A percentile compares a stretch with the other conserved stretches of the same genome.
Conservation (phyloP, 306 rosid genomes). For the Cucurbita pepo region DNA sequence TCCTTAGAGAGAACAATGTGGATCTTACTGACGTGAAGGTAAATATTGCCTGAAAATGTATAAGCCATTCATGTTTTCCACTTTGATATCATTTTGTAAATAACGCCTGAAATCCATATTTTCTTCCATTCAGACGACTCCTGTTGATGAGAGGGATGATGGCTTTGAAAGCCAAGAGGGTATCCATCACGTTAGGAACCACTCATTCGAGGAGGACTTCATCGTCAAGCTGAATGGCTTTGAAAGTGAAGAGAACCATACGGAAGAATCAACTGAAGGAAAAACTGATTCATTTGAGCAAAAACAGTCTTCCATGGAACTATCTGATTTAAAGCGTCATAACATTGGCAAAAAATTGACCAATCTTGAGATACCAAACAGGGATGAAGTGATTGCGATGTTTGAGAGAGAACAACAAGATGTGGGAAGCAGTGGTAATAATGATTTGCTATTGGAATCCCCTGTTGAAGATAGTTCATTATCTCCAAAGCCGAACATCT, state of each 20-base stretch:
- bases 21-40: slow-evolving; percentile 79
- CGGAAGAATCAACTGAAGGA: slow-evolving; percentile 18
- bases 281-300: slow-evolving; percentile 11
- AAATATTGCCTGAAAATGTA: slow-evolving; percentile 5
- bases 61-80: not conserved
- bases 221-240: slow-evolving; percentile 24
- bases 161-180: slow-evolving; percentile 22
- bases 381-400: slow-evolving; percentile 14
- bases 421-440: not conserved
- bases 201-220: slow-evolving; percentile 70
- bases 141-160: slow-evolving; percentile 44
- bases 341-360: slow-evolving; percentile 20
- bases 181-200: slow-evolving; percentile 44
- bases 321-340: slow-evolving; percentile 15
- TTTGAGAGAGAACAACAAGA: slow-evolving; percentile 20
- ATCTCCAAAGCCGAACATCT: slow-evolving; percentile 13
- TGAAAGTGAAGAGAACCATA: slow-evolving; percentile 23
- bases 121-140: slow-evolving; percentile 48
- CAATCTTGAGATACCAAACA: slow-evolving; percentile 46
- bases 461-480: not conserved
- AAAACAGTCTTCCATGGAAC: slow-evolving; percentile 9
- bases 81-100: not conserved
- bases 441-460: slow-evolving; percentile 9
- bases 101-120: not conserved
- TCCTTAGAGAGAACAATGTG: slow-evolving; percentile 72